These are phyloP conservation scores for Cardamine resedifolia DNA, from an alignment of 345 rosid species.

Conservation along the genomic window DNA sequence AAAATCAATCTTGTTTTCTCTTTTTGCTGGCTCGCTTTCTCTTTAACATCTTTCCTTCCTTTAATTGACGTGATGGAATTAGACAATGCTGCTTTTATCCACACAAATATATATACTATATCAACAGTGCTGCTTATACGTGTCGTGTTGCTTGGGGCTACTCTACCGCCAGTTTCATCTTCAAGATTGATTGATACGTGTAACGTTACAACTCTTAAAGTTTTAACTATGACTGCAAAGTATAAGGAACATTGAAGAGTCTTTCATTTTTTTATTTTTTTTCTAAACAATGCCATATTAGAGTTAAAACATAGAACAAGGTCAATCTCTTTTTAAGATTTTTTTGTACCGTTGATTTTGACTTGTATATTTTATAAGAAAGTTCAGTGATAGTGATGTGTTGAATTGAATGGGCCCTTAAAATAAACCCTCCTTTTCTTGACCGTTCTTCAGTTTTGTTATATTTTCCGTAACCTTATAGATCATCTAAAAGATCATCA, in stretches of 20 bases:
- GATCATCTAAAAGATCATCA: too few species aligned
- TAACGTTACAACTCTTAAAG: neutral
- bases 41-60: neutral
- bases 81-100: too few species aligned
- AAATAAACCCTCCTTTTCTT: constrained; percentile 5
- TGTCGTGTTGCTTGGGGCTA: neutral
- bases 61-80: too few species aligned
- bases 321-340: neutral
- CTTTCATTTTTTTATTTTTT: neutral
- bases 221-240: neutral
- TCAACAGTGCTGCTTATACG: too few species aligned
- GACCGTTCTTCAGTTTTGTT: constrained; percentile 6
- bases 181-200: neutral
- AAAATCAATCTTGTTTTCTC: too few species aligned
- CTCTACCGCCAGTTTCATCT: neutral
- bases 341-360: constrained; percentile 12
- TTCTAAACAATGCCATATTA: neutral
- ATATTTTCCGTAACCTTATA: neutral
- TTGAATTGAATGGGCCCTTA: neutral
- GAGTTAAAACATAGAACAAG: neutral
- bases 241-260: neutral
- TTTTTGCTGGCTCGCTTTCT: too few species aligned
- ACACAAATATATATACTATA: too few species aligned
- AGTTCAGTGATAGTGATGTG: constrained; percentile 6
- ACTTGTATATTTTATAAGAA: neutral